Evolutionary conservation across 2,329 filamentous ascomycete genomes (phyloP), one percentile per base, ranked within the genome.

Genomic region (Arthrobotrys megalospora): DNA sequence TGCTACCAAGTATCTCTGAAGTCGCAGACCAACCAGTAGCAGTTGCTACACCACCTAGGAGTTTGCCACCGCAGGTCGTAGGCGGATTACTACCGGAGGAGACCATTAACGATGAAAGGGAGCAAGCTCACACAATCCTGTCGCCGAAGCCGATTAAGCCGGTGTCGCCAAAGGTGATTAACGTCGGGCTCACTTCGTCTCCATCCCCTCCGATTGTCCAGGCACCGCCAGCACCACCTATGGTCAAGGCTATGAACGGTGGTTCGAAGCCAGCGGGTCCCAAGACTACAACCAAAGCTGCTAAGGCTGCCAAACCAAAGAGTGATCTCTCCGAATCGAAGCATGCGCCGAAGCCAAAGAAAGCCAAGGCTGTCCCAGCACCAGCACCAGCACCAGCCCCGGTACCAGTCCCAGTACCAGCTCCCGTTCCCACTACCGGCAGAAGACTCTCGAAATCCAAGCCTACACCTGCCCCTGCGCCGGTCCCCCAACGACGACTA

Each of bases 71-170:
- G 10, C 55, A 65, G 38, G 52, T 63, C 16, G 67, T 55, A 7
- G 58, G 66, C 5, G 58, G 50, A n/a, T 43, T 47, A 7, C 60
- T 77, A 14, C 73, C 73, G 6, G 73, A 77, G 45, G 60, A 77
- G 52, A 48, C 21, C 10, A 77, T 77, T 19, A 47, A 38, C 10
- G 58, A 70, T 7, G 60, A 66, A 19, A n/a, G 52, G 6, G 58
- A 71, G 12, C 36, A 52, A 5, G 16, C 34, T 24, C 48, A 67
- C 3, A 43, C 45, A 12, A 77, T 77, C 21, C 36, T 71, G 6
- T 64, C 73, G n/a, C 73, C 73, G 36, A 77, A 77, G 16, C 73
- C 73, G 24, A 62, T 77, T 41, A 77, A 77, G 43, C 73, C 66
- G 4, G 66, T 77, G 11, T 77, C 73, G 14, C 60, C 66, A 19